phyloP scores from a whole-genome alignment of 1,284 basidiomycete species.

The Cutaneotrichosporon cavernicola region DNA sequence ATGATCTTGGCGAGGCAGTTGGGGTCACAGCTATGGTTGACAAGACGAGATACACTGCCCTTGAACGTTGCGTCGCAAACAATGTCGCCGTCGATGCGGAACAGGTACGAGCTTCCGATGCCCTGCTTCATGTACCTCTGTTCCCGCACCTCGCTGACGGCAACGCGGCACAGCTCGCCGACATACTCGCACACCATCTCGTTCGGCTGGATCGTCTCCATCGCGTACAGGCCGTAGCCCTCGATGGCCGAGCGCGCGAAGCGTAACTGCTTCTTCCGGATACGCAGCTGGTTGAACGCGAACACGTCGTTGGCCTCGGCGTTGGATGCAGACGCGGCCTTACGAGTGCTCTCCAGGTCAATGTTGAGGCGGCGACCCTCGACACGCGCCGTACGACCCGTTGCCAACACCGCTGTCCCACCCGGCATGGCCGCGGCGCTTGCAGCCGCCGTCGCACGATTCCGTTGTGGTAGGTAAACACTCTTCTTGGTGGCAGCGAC shows the following conservation, averaged over 20 bases:
- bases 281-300: slow-evolving; percentile 98
- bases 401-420: slow-evolving; percentile 54
- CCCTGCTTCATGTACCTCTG: slow-evolving; percentile 94
- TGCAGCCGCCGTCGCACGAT: slow-evolving; percentile 55
- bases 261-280: slow-evolving; percentile 94
- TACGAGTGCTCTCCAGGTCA: slow-evolving; percentile 93
- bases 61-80: slow-evolving; percentile 99
- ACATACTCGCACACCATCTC: slow-evolving; percentile 99
- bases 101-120: slow-evolving; percentile 91
- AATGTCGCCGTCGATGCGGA: slow-evolving; percentile 85
- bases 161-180: slow-evolving; percentile 91
- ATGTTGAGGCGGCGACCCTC: slow-evolving; percentile 89
- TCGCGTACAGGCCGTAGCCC: slow-evolving; percentile 94
- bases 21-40: slow-evolving; percentile 95
- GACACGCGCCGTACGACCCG: slow-evolving; percentile 87
- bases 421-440: slow-evolving; percentile 34
- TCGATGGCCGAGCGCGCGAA: slow-evolving; percentile 96
- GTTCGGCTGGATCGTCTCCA: slow-evolving; percentile 87
- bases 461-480: slow-evolving; percentile 67
- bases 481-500: slow-evolving; percentile 90
- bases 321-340: slow-evolving; percentile 28
- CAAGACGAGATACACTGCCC: slow-evolving; percentile 93
- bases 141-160: slow-evolving; percentile 95
- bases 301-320: slow-evolving; percentile 60
- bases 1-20: slow-evolving; percentile 99